Conservation (phyloP, 768 basidiomycete species). For the Psilocybe tampanensis region DNA sequence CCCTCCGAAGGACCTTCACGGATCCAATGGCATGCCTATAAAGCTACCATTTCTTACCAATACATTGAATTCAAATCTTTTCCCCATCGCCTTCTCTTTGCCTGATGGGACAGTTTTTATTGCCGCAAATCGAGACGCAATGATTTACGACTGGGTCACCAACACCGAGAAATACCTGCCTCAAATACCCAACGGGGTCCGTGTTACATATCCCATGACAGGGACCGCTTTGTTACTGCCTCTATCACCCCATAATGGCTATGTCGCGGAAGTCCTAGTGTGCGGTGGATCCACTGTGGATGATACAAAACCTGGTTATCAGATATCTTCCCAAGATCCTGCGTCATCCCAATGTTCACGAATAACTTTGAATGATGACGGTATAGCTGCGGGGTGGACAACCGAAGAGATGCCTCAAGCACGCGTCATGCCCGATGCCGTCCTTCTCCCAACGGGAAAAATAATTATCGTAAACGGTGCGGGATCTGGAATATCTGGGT, state of each 20-base stretch:
- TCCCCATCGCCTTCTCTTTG: slow-evolving; percentile 74
- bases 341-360: slow-evolving; percentile 78
- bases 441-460: slow-evolving; percentile 76
- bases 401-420: slow-evolving; percentile 75
- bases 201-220: slow-evolving; percentile 84
- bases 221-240: slow-evolving; percentile 77
- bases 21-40: slow-evolving; percentile 68
- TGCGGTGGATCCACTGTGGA: slow-evolving; percentile 77
- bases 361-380: slow-evolving; percentile 62
- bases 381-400: slow-evolving; percentile 71
- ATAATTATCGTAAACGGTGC: slow-evolving; percentile 80
- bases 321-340: slow-evolving; percentile 71
- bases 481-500: slow-evolving; percentile 72
- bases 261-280: slow-evolving; percentile 68
- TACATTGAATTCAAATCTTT: slow-evolving; percentile 82
- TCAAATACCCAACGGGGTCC: slow-evolving; percentile 72
- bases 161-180: slow-evolving; percentile 68
- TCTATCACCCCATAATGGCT: slow-evolving; percentile 60
- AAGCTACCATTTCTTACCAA: slow-evolving; percentile 62
- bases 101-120: slow-evolving; percentile 74
- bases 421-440: slow-evolving; percentile 79
- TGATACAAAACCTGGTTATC: slow-evolving; percentile 58
- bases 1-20: slow-evolving; percentile 75
- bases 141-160: slow-evolving; percentile 75
- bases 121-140: slow-evolving; percentile 78